phyloP scores from a whole-genome alignment of 805 yeast species.

The Lachancea sp. region DNA sequence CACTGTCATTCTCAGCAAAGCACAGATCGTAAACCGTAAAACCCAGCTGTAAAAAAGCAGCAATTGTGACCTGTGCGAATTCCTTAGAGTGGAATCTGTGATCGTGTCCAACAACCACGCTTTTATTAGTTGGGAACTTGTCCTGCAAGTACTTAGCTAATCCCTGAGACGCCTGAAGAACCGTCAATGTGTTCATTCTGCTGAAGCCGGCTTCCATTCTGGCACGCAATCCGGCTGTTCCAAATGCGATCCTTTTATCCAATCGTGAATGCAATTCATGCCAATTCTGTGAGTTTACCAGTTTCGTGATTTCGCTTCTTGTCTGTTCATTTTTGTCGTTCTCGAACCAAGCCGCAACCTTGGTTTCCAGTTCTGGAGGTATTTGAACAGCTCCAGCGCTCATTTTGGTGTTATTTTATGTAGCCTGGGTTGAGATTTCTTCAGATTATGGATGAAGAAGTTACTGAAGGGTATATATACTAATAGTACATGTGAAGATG shows the following conservation, averaged over 20 bases:
- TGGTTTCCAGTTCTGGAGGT: conserved; percentile 15
- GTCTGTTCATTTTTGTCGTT: conserved; percentile 40
- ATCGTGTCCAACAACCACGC: conserved; percentile 78
- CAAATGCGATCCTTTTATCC: conserved; percentile 64
- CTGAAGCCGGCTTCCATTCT: conserved; percentile 87
- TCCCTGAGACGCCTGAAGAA: conserved; percentile 87
- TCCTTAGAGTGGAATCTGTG: conserved; percentile 75
- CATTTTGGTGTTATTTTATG: not conserved
- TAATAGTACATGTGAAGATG: not conserved
- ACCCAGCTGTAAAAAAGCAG: conserved; percentile 63
- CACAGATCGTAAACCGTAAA: conserved; percentile 63
- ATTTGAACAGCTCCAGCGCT: not conserved
- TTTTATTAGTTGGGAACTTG: conserved; percentile 24
- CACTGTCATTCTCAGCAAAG: conserved; percentile 11
- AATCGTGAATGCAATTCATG: conserved; percentile 47
- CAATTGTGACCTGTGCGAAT: conserved; percentile 75
- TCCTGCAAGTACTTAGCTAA: conserved; percentile 45
- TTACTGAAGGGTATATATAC: no score
- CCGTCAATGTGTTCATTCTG: conserved; percentile 83
- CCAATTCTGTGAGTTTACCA: conserved; percentile 36
- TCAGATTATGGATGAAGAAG: not conserved
- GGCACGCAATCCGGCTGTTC: conserved; percentile 89
- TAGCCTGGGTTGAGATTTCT: not conserved
- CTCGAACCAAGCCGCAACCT: conserved; percentile 22
- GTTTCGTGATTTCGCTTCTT: conserved; percentile 45